Percentiles rank a stretch among this genome's conserved stretches.
Evolutionary conservation across 2,329 filamentous ascomycete genomes (phyloP).

Genomic region (Fusarium circinatum): DNA sequence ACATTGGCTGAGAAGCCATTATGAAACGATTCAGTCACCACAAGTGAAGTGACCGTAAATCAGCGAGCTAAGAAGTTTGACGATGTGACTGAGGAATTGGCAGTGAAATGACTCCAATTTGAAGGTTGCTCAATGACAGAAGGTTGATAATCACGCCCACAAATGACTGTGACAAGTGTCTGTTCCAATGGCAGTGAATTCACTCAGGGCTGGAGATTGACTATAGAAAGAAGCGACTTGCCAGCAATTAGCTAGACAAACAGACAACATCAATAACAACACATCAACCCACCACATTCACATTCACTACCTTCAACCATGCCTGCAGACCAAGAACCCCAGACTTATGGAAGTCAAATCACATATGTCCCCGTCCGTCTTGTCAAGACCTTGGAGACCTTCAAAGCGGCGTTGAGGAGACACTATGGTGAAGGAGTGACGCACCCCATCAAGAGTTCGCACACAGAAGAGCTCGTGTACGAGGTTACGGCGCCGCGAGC

Average conservation of each 20-base stretch:
- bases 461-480: not conserved
- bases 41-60: fast-evolving
- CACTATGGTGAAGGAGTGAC: not conserved
- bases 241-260: not conserved
- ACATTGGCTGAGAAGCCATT: fast-evolving
- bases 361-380: not conserved
- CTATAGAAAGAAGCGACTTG: not conserved
- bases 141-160: fast-evolving
- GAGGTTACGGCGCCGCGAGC: not conserved
- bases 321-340: not conserved
- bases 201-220: fast-evolving
- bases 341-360: not conserved
- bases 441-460: not conserved
- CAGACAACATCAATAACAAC: not conserved
- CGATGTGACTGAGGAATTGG: fast-evolving
- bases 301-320: not conserved
- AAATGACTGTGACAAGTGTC: not conserved
- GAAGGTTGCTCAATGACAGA: not conserved
- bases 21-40: not conserved
- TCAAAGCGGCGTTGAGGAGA: not conserved
- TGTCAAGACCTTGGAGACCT: too few relatives aligned
- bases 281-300: not conserved
- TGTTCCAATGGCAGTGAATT: not conserved
- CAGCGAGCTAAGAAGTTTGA: too few relatives aligned
- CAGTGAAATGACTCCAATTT: not conserved